Base-by-base conservation (phyloP, 305 asterid species). In the Fraxinus latifolia region DNA sequence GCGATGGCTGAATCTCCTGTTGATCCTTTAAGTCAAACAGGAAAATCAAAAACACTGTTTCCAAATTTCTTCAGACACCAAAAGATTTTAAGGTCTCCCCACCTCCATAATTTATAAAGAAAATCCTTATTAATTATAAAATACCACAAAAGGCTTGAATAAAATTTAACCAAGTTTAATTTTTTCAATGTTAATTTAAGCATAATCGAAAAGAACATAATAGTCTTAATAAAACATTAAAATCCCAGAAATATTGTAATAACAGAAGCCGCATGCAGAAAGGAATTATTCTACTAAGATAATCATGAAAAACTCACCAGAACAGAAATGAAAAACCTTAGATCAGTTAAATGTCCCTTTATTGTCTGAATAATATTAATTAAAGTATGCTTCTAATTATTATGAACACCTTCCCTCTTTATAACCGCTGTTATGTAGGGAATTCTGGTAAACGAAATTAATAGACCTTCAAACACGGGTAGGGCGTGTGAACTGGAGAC, bases 401-500 rank as follows among this genome's bases (percentile, higher is more conserved):
- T 9, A 8, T 21, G 31, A 19, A 60, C 76, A 39, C 47, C 82
- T 76, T 15, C 77, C 77, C 44, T 47, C 62, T 58, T 70, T 89
- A 88, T 80, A 87, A 9, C 4, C 14, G 3, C 15, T 1, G 3
- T 3, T 2, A 19, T 19, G 31, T 19, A n/a, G 4, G 5, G 11
- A 6, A 4, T 14, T 19, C 74, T 74, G 67, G 79, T 0, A 42
- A 14, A 21, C 1, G 42, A 36, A 36, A 33, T 33, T 33, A 33
- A 33, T 68, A 73, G 75, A 80, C 68, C 85, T 47, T 39, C 76
- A 78, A 72, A 78, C 25, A 80, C 79, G 84, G 76, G 29, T 8
- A 34, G 32, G 84, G 87, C 84, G 86, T 77, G 84, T 34, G 21
- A 81, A 82, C 73, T 7, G 73, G 60, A 81, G 84, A 86, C 44